Conservation (phyloP, 331 rosid genomes). For the Acacia pycnantha region DNA sequence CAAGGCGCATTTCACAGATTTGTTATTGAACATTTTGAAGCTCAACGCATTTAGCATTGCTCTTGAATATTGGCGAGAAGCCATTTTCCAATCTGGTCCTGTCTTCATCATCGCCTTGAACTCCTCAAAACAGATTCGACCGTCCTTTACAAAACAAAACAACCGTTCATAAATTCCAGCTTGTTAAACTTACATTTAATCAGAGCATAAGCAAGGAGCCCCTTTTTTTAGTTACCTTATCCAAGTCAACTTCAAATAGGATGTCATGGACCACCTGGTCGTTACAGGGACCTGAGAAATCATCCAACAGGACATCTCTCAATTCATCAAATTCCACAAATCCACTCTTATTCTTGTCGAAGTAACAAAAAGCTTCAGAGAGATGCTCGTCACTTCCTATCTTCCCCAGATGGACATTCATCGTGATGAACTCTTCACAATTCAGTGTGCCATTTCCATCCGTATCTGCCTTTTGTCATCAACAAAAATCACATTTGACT, state of each 20-base stretch:
- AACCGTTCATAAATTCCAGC: not conserved
- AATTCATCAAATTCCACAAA: constrained; percentile 87
- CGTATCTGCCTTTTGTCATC: constrained; percentile 64
- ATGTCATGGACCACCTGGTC: constrained; percentile 80
- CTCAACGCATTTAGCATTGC: constrained; percentile 69
- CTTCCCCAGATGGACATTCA: constrained; percentile 67
- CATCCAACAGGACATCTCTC: constrained; percentile 60
- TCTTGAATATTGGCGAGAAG: constrained; percentile 77
- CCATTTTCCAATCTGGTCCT: constrained; percentile 85
- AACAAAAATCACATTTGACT: constrained; percentile 1
- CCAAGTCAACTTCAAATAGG: constrained; percentile 82
- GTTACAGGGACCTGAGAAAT: constrained; percentile 28
- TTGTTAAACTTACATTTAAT: not conserved
- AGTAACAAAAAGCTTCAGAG: constrained; percentile 66
- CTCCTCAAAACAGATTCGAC: constrained; percentile 65
- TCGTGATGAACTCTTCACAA: constrained; percentile 78
- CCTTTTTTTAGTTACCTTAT: constrained; percentile 54
- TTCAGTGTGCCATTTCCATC: constrained; percentile 79
- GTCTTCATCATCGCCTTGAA: constrained; percentile 80
- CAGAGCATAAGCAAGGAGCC: not conserved
- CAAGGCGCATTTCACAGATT: constrained; percentile 24
- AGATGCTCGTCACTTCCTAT: constrained; percentile 72
- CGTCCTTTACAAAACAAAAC: constrained; percentile 52
- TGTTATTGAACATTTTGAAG: constrained; percentile 60
- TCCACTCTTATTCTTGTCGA: constrained; percentile 78